phyloP scores from a whole-genome alignment of 441 rosid species.

The Pelargonium fulgidum region DNA sequence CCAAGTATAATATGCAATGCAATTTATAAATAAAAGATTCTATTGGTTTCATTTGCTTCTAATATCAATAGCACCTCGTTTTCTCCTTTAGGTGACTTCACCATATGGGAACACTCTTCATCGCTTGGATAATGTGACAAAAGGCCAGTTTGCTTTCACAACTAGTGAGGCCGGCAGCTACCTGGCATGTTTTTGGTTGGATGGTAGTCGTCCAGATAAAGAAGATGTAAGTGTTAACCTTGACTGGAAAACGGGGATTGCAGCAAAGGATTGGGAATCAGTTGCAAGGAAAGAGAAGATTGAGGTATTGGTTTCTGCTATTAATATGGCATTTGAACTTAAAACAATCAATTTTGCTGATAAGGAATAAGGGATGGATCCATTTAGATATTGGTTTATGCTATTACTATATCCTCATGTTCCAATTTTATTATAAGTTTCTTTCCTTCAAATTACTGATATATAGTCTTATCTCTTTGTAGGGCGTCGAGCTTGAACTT shows the following conservation, averaged over 20 bases:
- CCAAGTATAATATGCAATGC: neutral
- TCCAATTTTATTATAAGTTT: no score
- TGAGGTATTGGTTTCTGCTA: conserved; percentile 32
- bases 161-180: conserved; percentile 75
- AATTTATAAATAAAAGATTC: neutral
- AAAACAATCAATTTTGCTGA: neutral
- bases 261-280: conserved; percentile 92
- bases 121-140: conserved; percentile 54
- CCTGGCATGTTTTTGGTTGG: conserved; percentile 67
- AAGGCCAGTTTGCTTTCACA: conserved; percentile 86
- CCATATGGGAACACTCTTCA: conserved; percentile 73
- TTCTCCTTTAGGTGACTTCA: conserved; percentile 61
- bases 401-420: no score
- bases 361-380: no score
- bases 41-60: neutral
- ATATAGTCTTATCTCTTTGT: no score
- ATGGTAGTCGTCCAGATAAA: conserved; percentile 27
- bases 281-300: conserved; percentile 88
- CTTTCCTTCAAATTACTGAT: no score
- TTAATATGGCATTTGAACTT: neutral
- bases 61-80: neutral
- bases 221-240: conserved; percentile 59
- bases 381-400: no score
- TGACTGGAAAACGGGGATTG: conserved; percentile 92
- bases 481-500: conserved; percentile 90